A percentile compares a stretch with the other conserved stretches of the same genome.
Conservation (phyloP, 1,139 yeast genomes). For the Kodamaea suecica region DNA sequence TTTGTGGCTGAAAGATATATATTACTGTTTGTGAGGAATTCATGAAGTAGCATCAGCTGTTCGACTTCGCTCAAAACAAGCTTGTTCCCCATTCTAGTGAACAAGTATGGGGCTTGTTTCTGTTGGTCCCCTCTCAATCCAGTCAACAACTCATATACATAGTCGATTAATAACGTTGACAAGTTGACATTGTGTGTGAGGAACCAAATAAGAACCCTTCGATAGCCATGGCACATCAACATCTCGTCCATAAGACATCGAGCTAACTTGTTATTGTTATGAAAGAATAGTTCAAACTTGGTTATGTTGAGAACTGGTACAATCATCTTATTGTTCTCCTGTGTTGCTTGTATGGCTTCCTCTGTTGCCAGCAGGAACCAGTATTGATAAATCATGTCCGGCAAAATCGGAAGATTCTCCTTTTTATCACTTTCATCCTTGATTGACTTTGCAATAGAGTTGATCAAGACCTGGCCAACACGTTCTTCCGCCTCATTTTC, state of each 20-base stretch:
- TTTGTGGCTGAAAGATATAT: slow-evolving; percentile 45
- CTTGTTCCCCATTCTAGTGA: slow-evolving; percentile 52
- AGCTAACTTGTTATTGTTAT: slow-evolving; percentile 41
- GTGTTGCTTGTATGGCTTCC: slow-evolving; percentile 23
- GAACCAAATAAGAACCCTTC: slow-evolving; percentile 65
- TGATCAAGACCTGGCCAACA: slow-evolving; percentile 40
- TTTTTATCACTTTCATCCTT: slow-evolving; percentile 19
- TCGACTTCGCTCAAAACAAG: slow-evolving; percentile 55
- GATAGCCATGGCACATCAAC: slow-evolving; percentile 60
- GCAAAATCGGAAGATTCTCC: slow-evolving; percentile 29
- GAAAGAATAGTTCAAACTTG: slow-evolving; percentile 37
- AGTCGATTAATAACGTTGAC: slow-evolving; percentile 49
- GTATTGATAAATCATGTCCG: slow-evolving; percentile 48
- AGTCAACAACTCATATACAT: slow-evolving; percentile 56
- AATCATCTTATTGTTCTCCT: slow-evolving; percentile 26
- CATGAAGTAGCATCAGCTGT: slow-evolving; percentile 64
- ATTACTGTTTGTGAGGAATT: slow-evolving; percentile 56
- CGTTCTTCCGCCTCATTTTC: slow-evolving; percentile 27
- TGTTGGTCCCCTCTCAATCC: slow-evolving; percentile 48
- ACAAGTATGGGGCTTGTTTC: slow-evolving; percentile 30
- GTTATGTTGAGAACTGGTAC: slow-evolving; percentile 45
- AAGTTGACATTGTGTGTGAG: slow-evolving; percentile 59
- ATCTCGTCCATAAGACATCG: slow-evolving; percentile 62
- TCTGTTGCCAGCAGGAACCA: slow-evolving; percentile 37
- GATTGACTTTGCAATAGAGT: slow-evolving; percentile 53